A percentile compares a stretch with the other conserved stretches of the same genome.
These are phyloP conservation scores for Aphanomyces stellatus DNA, from an alignment of 352 stramenopile species.

Conservation along the genomic window DNA sequence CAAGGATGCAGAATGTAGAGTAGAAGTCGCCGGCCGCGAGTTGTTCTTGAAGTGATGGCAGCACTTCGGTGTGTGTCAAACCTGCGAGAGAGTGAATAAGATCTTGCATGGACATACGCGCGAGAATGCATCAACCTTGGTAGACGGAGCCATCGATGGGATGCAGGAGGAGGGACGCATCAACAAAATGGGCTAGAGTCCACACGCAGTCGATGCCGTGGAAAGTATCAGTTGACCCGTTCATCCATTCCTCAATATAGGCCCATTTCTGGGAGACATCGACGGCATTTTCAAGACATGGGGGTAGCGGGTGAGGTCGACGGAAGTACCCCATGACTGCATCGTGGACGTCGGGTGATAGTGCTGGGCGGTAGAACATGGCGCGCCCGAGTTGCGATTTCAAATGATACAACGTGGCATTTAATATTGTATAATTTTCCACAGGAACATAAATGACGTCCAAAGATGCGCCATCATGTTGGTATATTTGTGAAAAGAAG, in stretches of 20 bases:
- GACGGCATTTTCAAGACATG: neutral
- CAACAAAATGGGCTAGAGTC: neutral
- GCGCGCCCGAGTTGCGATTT: neutral
- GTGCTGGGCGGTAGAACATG: neutral
- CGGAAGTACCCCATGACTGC: neutral
- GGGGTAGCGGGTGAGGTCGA: neutral
- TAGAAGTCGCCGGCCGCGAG: constrained; percentile 1
- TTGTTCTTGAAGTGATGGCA: neutral
- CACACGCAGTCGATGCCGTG: constrained; percentile 12
- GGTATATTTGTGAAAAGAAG: too few species aligned
- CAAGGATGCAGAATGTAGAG: constrained; percentile 5
- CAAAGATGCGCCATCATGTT: too few species aligned
- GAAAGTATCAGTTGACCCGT: too few species aligned
- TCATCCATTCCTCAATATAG: neutral
- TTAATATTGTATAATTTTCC: neutral
- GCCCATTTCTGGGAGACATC: too few species aligned
- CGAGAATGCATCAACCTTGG: neutral
- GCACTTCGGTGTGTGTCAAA: neutral
- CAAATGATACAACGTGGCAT: neutral
- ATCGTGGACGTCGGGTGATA: neutral
- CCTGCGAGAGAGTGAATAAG: neutral
- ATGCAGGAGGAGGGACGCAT: neutral
- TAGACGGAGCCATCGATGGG: neutral
- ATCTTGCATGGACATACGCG: too few species aligned
- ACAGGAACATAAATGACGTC: too few species aligned